Conservation (phyloP, 768 basidiomycete species). For the Termitomyces titanicus region DNA sequence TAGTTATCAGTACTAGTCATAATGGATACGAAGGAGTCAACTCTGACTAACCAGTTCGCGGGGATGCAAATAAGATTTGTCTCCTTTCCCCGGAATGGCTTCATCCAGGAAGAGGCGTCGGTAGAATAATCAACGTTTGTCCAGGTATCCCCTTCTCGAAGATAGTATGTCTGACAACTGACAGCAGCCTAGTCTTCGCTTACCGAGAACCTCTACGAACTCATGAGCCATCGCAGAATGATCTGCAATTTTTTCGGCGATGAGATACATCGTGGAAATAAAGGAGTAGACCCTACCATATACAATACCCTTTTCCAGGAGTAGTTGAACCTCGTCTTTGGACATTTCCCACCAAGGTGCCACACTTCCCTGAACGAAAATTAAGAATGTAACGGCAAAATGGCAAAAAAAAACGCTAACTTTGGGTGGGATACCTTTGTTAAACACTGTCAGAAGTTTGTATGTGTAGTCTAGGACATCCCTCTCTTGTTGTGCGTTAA, state of each 20-base stretch:
- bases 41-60: slow-evolving; percentile 67
- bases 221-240: slow-evolving; percentile 15
- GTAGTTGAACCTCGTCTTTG: slow-evolving; percentile 58
- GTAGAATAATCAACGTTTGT: slow-evolving; percentile 65
- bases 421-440: slow-evolving; percentile 53
- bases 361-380: slow-evolving; percentile 46
- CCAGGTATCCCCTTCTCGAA: slow-evolving; percentile 68
- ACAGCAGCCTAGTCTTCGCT: background rate
- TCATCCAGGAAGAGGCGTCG: slow-evolving; percentile 68
- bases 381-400: background rate
- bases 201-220: slow-evolving; percentile 5
- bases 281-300: slow-evolving; percentile 46
- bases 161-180: slow-evolving; percentile 62
- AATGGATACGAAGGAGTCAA: no score
- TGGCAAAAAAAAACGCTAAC: slow-evolving; percentile 13
- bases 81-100: slow-evolving; percentile 63
- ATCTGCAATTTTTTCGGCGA: background rate
- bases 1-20: no score
- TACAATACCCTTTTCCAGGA: slow-evolving; percentile 70
- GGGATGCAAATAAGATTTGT: slow-evolving; percentile 62
- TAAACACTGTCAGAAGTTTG: slow-evolving; percentile 63
- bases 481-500: slow-evolving; percentile 64
- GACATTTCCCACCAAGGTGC: slow-evolving; percentile 83
- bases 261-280: background rate
- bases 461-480: slow-evolving; percentile 68